Base-by-base conservation (phyloP, 345 rosid genomes). In the Camelina neglecta region DNA sequence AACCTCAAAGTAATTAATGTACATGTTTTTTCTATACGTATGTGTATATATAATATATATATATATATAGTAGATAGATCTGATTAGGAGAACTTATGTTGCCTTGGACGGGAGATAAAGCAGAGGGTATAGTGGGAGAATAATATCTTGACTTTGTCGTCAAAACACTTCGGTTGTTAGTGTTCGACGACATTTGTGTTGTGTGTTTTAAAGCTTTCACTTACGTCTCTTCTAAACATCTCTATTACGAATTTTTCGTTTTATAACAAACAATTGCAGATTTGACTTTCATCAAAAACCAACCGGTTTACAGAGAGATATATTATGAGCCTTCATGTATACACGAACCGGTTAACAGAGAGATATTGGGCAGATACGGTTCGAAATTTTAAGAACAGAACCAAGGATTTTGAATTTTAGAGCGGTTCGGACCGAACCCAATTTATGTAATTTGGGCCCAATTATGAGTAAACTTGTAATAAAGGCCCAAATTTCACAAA, bases 131-230 rank as follows among this genome's bases (percentile, higher is more conserved):
- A 71, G 77, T 78, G 77, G 81, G 81, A 78, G 33, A 16, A 55
- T 65, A 71, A 45, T 66, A 72, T 78, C 81, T 78, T 72, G 59
- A 78, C 81, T 72, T 78, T 15, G 81, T 66, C 81, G 81, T 66
- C 73, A 78, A 66, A 65, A 72, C 73, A 65, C 42, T 78, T 78
- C 18, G 77, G 73, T 77, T 66, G 71, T 75, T 69, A 54, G 12
- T 76, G 10, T 29, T 20, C 0, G 16, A 39, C 8, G 8, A 76
- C 71, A 70, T 55, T 71, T 44, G 65, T 61, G 20, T 76, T 44
- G 65, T 61, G 20, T 76, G 41, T 36, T 48, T 35, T 75, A 76
- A 55, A 35, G 18, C 58, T 62, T 62, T 50, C 75, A 44, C 57
- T 67, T 75, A 68, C 69, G 73, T 67, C 73, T 75, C 55, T 60